Base-by-base conservation (phyloP, 306 rosid species). In the Trifolium repens region DNA sequence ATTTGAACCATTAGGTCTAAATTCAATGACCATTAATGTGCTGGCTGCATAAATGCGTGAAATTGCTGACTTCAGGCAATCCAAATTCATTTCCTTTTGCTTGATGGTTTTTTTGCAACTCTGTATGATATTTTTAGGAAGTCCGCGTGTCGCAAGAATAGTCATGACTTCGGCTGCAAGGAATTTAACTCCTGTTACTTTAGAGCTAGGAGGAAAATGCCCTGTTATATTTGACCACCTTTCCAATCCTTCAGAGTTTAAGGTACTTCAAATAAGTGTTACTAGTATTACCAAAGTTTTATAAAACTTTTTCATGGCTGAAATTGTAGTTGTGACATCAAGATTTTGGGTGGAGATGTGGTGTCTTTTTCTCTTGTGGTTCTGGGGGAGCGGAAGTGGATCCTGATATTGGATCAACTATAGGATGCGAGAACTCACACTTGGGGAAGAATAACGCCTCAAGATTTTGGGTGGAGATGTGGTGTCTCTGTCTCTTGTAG, bases 171-270 rank as follows among this genome's bases (percentile, higher is more conserved):
- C 91, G 14, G 99, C 99, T 44, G 97, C 99, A 58, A 90, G 82
- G 84, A 81, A 92, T 64, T 85, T 94, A 46, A 94, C 97, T n/a
- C 99, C 99, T 1, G 97, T 94, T 65, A 85, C 89, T 42, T 82
- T 91, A 5, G 99, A 94, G 89, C 91, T 91, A 30, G 99, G 99
- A 49, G 97, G 99, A 79, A 94, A 94, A 86, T 91, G 99, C 80
- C 99, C 99, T 53, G 86, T 89, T 68, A 90, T 94, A 69, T 78
- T 94, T 9, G 99, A 90, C 80, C 85, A 87, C 69, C 80, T 87
- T 69, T 72, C 93, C 9, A 85, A 53, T 50, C 80, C 88, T 79
- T 74, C 90, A 11, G 89, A 92, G 35, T 70, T 89, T 14, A 83
- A 89, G 96, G 99, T 94, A 80, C 7, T 73, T 73, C 42, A 27